Base-by-base conservation (phyloP, 805 yeast species). In the Yamadazyma sp. region DNA sequence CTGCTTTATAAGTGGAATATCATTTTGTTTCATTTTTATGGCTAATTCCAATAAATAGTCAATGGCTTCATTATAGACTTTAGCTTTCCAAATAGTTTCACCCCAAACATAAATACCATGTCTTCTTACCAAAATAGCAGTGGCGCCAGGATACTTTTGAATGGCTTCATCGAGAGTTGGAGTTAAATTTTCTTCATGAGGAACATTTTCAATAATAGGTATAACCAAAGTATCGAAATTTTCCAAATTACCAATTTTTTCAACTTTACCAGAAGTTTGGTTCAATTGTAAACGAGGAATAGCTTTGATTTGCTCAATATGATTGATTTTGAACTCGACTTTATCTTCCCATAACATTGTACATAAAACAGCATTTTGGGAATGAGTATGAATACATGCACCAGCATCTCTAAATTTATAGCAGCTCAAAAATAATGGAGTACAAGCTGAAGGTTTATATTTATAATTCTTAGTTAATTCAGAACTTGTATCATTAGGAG, bases 21-120 rank as follows among this genome's bases (percentile, higher is more conserved):
- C 88, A 36, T 76, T 56, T 47, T 73, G 76, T 45, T 76, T 75
- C 95, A 88, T 85, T 53, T 83, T 83, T 23, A 89, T 75, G 1
- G 93, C 95, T 45, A 89, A 59, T 44, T 86, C 96, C 50, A 91
- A 66, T 43, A 91, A 62, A 55, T 89, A 91, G 52, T 91, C 97
- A 40, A 91, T 78, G 12, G 96, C 95, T 60, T 91, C 98, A 55
- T 88, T 88, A 56, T 84, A 83, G 10, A 91, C 75, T 60, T 91
- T 91, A 31, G 97, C 96, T 60, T 89, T 87, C 85, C 94, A 84
- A 9, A 86, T 85, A 17, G 74, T 78, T 48, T 82, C 86, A 16
- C 97, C 97, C 97, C 97, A 91, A n/a, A 88, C 96, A 55, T 82
- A 91, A 29, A 91, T 81, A 1, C 98, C 98, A 53, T 91, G 98